phyloP scores from a whole-genome alignment of 192 early-diverging fungal genomes.

The Kickxella alabastrina region DNA sequence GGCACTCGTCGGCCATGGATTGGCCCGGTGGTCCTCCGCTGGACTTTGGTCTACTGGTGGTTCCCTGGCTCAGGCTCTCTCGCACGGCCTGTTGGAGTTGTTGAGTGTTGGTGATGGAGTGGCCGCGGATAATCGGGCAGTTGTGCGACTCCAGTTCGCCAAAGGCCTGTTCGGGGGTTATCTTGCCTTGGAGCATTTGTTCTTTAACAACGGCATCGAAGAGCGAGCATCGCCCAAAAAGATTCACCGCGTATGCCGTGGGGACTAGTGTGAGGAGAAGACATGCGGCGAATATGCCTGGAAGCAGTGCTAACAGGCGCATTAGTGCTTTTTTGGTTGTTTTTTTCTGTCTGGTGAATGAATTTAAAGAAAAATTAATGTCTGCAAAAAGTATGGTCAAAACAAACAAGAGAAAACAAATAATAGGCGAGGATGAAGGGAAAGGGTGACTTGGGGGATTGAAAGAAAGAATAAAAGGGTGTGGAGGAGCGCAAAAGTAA shows the following conservation, averaged over 20 bases:
- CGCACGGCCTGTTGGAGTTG: conserved; percentile 35
- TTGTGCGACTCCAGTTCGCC: conserved; percentile 46
- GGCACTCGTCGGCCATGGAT: conserved; percentile 51
- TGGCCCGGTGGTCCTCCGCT: conserved; percentile 23
- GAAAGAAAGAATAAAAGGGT: neutral
- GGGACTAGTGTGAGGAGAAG: neutral
- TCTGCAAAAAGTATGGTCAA: neutral
- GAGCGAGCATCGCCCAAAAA: conserved; percentile 43
- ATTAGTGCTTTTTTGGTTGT: too few species aligned
- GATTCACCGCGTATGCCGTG: neutral
- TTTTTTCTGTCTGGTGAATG: neutral
- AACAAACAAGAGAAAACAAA: neutral
- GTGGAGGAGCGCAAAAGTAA: neutral
- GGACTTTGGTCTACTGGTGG: too few species aligned
- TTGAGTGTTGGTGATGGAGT: conserved; percentile 37
- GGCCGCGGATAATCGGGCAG: conserved; percentile 51
- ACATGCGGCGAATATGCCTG: neutral
- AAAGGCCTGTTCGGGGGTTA: conserved; percentile 45
- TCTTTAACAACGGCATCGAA: conserved; percentile 41
- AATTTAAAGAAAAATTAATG: neutral
- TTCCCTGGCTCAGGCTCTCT: conserved; percentile 5
- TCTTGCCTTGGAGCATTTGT: conserved; percentile 32
- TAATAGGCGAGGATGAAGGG: neutral
- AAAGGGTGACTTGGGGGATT: neutral
- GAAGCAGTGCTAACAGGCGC: neutral